A percentile compares a stretch with the other conserved stretches of the same genome.
These are phyloP conservation scores for Clavaria fumosa DNA, from an alignment of 768 basidiomycete species.

Conservation along the genomic window DNA sequence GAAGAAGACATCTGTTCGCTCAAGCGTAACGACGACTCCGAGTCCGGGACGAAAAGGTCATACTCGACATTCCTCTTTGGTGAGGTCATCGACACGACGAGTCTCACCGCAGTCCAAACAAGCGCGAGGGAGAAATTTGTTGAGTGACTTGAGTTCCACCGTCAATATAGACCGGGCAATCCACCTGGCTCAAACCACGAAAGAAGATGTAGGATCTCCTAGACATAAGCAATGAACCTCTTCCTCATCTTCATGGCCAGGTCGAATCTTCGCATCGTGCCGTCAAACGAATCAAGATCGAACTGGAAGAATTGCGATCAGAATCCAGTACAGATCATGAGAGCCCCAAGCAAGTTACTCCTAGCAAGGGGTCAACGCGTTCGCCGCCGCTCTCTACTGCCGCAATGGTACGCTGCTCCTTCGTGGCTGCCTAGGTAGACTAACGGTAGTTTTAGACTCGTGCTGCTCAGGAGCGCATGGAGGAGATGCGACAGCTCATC, in stretches of 20 bases:
- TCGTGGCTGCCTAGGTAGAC: too few species aligned
- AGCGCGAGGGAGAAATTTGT: slow-evolving; percentile 19
- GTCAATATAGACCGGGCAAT: slow-evolving; percentile 33
- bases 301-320: slow-evolving; percentile 34
- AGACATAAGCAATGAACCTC: neutral
- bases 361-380: slow-evolving; percentile 30
- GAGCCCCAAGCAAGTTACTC: slow-evolving; percentile 35
- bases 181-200: slow-evolving; percentile 35
- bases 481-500: slow-evolving; percentile 73
- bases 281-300: slow-evolving; percentile 62
- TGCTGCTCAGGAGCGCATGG: slow-evolving; percentile 64
- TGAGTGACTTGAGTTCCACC: slow-evolving; percentile 15
- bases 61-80: slow-evolving; percentile 39
- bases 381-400: slow-evolving; percentile 1
- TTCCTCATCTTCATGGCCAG: slow-evolving; percentile 23
- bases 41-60: slow-evolving; percentile 25
- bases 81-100: slow-evolving; percentile 31
- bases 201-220: slow-evolving; percentile 43
- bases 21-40: slow-evolving; percentile 22
- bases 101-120: slow-evolving; percentile 39
- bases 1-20: slow-evolving; percentile 59
- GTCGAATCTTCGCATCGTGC: slow-evolving; percentile 54
- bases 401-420: too few species aligned
- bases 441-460: slow-evolving; percentile 32
- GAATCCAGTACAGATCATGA: slow-evolving; percentile 16